A percentile compares a stretch with the other conserved stretches of the same genome.
Evolutionary conservation across 2,329 filamentous ascomycete species (phyloP).

Genomic region (Beauveria australis): DNA sequence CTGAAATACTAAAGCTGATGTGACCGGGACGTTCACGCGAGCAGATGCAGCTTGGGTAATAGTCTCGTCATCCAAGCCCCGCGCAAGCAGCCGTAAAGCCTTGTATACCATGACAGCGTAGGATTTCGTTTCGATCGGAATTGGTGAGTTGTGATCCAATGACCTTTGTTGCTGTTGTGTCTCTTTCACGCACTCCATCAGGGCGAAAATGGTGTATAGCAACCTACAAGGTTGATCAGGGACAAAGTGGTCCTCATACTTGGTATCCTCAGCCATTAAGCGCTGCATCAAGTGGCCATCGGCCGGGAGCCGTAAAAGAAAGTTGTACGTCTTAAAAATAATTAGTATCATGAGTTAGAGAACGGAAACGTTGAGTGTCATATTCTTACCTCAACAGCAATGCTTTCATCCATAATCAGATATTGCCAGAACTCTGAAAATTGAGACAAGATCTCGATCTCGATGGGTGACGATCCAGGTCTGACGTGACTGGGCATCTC

Average conservation of each 20-base stretch:
- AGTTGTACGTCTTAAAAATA: conserved; percentile 53
- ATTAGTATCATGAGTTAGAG: conserved; percentile 16
- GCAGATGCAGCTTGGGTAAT: not conserved
- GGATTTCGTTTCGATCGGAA: not conserved
- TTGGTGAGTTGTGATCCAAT: conserved; percentile 2
- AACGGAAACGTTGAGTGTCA: not conserved
- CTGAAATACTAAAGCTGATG: not conserved
- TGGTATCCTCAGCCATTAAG: conserved; percentile 45
- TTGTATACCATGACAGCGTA: not conserved
- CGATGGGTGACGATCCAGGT: conserved; percentile 53
- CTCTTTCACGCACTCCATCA: conserved; percentile 52
- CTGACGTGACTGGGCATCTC: conserved; percentile 36
- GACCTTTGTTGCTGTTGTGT: conserved; percentile 9
- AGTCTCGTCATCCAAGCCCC: not conserved
- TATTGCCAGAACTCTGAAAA: conserved; percentile 80
- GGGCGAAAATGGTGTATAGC: conserved; percentile 62
- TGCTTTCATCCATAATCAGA: conserved; percentile 61
- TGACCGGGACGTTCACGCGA: not conserved
- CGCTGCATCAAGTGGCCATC: conserved; percentile 53
- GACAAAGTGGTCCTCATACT: conserved; percentile 58
- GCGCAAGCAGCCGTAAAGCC: not conserved
- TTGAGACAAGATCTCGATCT: conserved; percentile 71
- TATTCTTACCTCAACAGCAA: conserved; percentile 55
- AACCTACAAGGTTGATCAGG: conserved; percentile 61
- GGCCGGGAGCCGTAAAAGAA: conserved; percentile 62